Conservation (phyloP, 345 rosid genomes). For the Gossypium thurberi region DNA sequence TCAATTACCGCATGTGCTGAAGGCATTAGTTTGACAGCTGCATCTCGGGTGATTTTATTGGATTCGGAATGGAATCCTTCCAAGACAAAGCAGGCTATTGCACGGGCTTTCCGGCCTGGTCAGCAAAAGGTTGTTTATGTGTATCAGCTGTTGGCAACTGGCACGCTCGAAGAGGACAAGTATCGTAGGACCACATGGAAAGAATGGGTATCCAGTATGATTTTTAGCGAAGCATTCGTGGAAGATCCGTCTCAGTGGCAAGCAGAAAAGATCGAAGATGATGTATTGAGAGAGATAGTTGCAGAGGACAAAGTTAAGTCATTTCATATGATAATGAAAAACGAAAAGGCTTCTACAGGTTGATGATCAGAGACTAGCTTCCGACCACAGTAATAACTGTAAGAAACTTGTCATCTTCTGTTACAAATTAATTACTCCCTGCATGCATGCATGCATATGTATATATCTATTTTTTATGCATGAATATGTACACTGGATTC, state of each 20-base stretch:
- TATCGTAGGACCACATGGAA: slow-evolving; percentile 92
- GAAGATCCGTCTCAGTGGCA: slow-evolving; percentile 90
- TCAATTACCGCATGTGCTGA: slow-evolving; percentile 96
- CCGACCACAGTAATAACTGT: background rate
- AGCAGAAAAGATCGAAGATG: slow-evolving; percentile 87
- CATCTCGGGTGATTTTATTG: slow-evolving; percentile 74
- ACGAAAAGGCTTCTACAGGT: slow-evolving; percentile 84
- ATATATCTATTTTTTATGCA: background rate
- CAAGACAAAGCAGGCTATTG: slow-evolving; percentile 91
- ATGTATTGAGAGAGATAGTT: slow-evolving; percentile 75
- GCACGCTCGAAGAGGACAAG: slow-evolving; percentile 84
- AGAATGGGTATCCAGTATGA: slow-evolving; percentile 95
- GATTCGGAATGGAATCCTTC: slow-evolving; percentile 96
- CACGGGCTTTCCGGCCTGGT: slow-evolving; percentile 86
- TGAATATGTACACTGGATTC: background rate
- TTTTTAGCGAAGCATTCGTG: slow-evolving; percentile 85
- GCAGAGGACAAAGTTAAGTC: slow-evolving; percentile 79
- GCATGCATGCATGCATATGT: background rate
- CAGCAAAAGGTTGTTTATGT: slow-evolving; percentile 87
- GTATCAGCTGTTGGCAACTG: slow-evolving; percentile 77
- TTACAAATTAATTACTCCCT: background rate
- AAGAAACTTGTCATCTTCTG: slow-evolving; percentile 5
- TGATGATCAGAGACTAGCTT: slow-evolving; percentile 31
- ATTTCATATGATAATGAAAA: slow-evolving; percentile 94
- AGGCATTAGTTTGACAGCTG: slow-evolving; percentile 94